Conservation (phyloP, 2,329 filamentous ascomycete species). For the Coniochaeta sp. region DNA sequence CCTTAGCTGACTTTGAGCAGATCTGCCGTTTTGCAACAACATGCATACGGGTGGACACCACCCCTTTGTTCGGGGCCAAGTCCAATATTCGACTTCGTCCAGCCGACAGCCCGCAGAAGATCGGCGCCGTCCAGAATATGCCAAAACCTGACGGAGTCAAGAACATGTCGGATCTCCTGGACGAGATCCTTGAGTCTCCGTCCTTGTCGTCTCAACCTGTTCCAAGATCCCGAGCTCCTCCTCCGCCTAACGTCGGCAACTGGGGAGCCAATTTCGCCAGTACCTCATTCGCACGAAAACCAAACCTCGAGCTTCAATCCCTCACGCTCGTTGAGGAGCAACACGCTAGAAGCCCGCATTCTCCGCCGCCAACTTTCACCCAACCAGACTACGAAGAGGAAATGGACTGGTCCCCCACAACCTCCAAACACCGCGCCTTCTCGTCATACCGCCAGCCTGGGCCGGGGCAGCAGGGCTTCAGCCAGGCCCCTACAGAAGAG, state of each 20-base stretch:
- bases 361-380: background rate
- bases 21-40: constrained; percentile 35
- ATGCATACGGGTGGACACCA: constrained; percentile 49
- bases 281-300: background rate
- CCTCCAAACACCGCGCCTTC: constrained; percentile 49
- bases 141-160: constrained; percentile 22
- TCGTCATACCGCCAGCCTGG: constrained; percentile 27
- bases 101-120: constrained; percentile 9
- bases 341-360: constrained; percentile 1
- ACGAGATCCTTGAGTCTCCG: constrained; percentile 31
- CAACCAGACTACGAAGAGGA: constrained; percentile 29
- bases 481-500: constrained; percentile 33
- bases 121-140: background rate
- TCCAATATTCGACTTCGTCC: constrained; percentile 9
- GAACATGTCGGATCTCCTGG: constrained; percentile 38
- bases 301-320: constrained; percentile 3
- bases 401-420: constrained; percentile 70
- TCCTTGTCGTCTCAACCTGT: constrained; percentile 4
- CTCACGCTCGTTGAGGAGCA: background rate
- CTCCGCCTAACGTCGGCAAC: background rate
- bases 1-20: constrained; percentile 23
- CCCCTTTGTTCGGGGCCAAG: constrained; percentile 39
- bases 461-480: constrained; percentile 33
- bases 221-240: background rate
- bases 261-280: background rate